Conservation (phyloP, 2,329 filamentous ascomycete species). For the Hymenoscyphus fraxineus region DNA sequence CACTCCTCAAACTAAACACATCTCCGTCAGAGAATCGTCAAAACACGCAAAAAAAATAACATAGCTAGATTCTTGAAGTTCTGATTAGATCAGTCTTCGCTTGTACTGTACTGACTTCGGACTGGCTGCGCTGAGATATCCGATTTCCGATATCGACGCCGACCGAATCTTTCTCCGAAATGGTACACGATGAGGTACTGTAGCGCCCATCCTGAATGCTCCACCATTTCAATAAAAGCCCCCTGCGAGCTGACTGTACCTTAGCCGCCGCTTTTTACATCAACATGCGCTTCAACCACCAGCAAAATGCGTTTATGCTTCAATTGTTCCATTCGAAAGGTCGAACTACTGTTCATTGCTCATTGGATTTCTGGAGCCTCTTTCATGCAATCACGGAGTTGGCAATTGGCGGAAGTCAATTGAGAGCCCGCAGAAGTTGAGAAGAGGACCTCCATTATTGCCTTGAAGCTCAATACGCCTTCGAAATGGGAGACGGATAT, state of each 20-base stretch:
- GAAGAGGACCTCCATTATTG: neutral
- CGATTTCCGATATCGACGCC: neutral
- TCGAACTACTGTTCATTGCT: no score
- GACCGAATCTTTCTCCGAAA: neutral
- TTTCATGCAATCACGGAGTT: no score
- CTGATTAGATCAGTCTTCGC: no score
- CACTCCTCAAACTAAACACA: no score
- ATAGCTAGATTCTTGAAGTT: no score
- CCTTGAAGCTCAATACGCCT: neutral
- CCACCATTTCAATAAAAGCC: neutral
- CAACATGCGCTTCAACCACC: neutral
- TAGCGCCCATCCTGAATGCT: neutral
- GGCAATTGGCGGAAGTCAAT: no score
- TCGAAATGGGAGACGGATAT: neutral
- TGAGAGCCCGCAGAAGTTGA: no score
- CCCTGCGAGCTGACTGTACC: neutral
- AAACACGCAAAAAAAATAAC: no score
- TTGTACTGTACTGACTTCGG: no score
- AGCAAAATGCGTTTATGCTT: neutral
- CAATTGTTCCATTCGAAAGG: neutral
- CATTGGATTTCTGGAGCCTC: no score
- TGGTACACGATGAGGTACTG: no score
- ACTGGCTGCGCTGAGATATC: neutral
- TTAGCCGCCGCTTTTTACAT: neutral
- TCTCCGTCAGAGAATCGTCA: no score